Conservation (phyloP, 2,329 filamentous ascomycete genomes). For the Hypoxylon sp. region DNA sequence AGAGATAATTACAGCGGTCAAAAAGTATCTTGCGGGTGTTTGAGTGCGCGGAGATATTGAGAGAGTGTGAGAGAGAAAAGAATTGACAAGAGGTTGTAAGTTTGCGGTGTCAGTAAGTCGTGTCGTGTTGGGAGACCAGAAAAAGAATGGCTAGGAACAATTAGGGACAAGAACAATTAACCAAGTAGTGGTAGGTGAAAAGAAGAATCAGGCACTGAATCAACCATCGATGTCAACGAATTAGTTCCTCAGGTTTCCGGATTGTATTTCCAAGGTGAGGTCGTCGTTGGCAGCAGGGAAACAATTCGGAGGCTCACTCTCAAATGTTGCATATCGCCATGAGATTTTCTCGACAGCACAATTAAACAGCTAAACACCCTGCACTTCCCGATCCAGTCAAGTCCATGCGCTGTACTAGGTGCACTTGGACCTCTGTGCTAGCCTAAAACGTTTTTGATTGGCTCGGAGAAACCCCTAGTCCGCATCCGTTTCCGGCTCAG, state of each 20-base stretch:
- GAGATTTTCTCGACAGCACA: slow-evolving; percentile 53
- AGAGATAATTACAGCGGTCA: slow-evolving; percentile 14
- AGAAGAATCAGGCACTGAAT: slow-evolving; percentile 33
- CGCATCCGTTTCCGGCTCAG: slow-evolving; percentile 49
- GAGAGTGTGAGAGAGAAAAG: neutral
- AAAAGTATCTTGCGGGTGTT: neutral
- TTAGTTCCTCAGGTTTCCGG: slow-evolving; percentile 23
- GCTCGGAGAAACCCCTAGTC: slow-evolving; percentile 51
- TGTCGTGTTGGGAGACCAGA: slow-evolving; percentile 20
- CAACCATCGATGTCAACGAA: slow-evolving; percentile 28
- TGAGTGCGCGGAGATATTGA: neutral
- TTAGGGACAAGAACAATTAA: slow-evolving; percentile 27
- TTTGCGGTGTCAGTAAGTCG: slow-evolving; percentile 30
- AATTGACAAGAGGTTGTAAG: slow-evolving; percentile 17
- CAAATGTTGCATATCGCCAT: slow-evolving; percentile 46
- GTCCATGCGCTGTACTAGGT: slow-evolving; percentile 42
- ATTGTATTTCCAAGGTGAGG: slow-evolving; percentile 25
- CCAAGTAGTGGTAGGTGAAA: slow-evolving; percentile 16
- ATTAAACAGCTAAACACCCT: slow-evolving; percentile 47
- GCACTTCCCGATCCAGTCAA: slow-evolving; percentile 53
- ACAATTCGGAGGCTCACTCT: slow-evolving; percentile 40
- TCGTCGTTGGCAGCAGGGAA: slow-evolving; percentile 42
- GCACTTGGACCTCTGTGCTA: slow-evolving; percentile 33
- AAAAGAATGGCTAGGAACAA: slow-evolving; percentile 21
- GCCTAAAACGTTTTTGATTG: slow-evolving; percentile 42